These are phyloP conservation scores for Penicillium italicum DNA, from an alignment of 2,329 filamentous ascomycete species.

Conservation along the genomic window DNA sequence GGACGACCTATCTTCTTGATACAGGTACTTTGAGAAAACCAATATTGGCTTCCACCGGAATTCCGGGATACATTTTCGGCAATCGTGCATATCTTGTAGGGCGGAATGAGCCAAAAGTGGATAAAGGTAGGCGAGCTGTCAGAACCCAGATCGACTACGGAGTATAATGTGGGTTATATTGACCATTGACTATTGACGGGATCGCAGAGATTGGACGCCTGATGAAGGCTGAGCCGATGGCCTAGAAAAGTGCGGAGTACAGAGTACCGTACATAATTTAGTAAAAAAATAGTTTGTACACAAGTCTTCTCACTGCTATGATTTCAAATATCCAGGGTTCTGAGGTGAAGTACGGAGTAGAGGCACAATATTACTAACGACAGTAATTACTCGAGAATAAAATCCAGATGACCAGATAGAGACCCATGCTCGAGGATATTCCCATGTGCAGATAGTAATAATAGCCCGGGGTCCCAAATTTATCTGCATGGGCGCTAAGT, in stretches of 20 bases:
- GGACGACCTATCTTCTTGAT: neutral
- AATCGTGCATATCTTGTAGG: neutral
- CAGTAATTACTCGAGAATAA: neutral
- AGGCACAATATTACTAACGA: neutral
- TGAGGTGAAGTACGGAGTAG: neutral
- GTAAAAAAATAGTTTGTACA: neutral
- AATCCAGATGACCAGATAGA: neutral
- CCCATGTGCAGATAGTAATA: neutral
- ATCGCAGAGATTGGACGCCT: neutral
- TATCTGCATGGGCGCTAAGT: slow-evolving; percentile 11
- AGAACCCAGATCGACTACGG: slow-evolving; percentile 1
- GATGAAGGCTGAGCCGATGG: slow-evolving; percentile 1
- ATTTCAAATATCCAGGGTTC: neutral
- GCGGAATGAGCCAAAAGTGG: neutral
- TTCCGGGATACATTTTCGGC: neutral
- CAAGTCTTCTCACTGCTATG: neutral
- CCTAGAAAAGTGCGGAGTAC: neutral
- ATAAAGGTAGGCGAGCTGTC: neutral
- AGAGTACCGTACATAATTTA: neutral
- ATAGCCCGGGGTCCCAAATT: neutral
- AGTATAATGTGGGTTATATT: neutral
- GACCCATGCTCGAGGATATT: neutral
- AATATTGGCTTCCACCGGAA: neutral
- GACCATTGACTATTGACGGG: slow-evolving; percentile 1
- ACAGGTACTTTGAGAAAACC: neutral